Evolutionary conservation across 495 filamentous ascomycete species (phyloP), one percentile per base, ranked within the genome.

Genomic region (Clohesyomyces aquaticus): DNA sequence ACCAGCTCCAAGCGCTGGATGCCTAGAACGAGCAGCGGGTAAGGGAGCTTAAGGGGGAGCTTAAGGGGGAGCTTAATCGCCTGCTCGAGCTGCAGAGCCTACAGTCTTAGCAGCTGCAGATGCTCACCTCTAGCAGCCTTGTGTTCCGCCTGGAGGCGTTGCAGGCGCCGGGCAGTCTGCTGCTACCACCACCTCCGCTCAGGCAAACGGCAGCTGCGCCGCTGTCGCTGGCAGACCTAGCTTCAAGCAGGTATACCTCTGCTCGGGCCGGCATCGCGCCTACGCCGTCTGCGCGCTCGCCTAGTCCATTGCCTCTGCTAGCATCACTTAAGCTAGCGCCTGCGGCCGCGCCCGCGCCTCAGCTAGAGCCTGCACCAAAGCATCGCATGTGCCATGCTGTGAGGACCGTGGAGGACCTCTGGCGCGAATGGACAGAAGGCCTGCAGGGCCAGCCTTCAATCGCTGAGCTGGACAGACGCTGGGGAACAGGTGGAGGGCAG

Each of bases 131-230:
- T 48, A 42, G 29, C 26, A 50, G 26, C 55, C 55, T 35, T 10
- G 55, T 58, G 8, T 58, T 58, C 25, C 32, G 54, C 32, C 55
- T 59, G 18, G 55, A 59, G 42, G 55, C 23, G 2, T 41, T 42
- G 16, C 23, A 41, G 55, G 18, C 18, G 45, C 14, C 55, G 10
- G 55, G 29, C 12, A 19, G 22, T 23, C 55, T 26, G 25, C 55
- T 14, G 46, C 12, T 28, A 55, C 29, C 29, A 21, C 10, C 22
- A 14, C 52, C 26, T 55, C 8, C 9, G 52, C 52, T 14, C 3
- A 35, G 23, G 11, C 25, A 3, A 28, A 18, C 9, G 52, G 3
- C 22, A 28, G 14, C n/a, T 10, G 12, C 26, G 42, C 32, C 35
- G 19, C 23, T 25, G 54, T 35, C 45, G 29, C 38, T 23, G 45